Evolutionary conservation across 2,329 filamentous ascomycete species (phyloP).

Genomic region (Trichoderma brevicompactum): DNA sequence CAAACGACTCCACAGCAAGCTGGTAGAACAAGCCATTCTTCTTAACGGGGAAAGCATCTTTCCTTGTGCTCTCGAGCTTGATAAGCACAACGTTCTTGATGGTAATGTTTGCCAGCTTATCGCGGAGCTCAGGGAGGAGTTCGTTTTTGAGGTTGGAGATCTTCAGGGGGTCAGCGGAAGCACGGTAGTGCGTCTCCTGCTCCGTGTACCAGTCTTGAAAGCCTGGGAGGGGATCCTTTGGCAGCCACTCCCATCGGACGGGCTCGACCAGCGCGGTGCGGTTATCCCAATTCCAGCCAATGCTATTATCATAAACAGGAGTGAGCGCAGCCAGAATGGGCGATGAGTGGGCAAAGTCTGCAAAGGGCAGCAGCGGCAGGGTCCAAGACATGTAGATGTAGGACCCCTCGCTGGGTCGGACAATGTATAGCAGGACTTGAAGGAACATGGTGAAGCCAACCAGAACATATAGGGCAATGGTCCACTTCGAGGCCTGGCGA

Average conservation of each 20-base stretch:
- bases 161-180: slow-evolving; percentile 45
- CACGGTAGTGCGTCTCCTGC: slow-evolving; percentile 39
- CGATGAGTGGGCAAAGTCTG: slow-evolving; percentile 39
- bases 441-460: slow-evolving; percentile 32
- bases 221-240: slow-evolving; percentile 30
- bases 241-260: slow-evolving; percentile 38
- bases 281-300: slow-evolving; percentile 39
- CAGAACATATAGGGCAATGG: slow-evolving; percentile 25
- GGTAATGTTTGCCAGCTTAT: slow-evolving; percentile 38
- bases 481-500: slow-evolving; percentile 16
- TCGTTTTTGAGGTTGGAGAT: slow-evolving; percentile 46
- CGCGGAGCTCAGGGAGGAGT: slow-evolving; percentile 37
- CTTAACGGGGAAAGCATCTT: slow-evolving; percentile 51
- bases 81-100: slow-evolving; percentile 49
- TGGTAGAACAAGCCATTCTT: slow-evolving; percentile 45
- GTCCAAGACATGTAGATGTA: slow-evolving; percentile 44
- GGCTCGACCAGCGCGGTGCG: slow-evolving; percentile 36
- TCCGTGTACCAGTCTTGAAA: slow-evolving; percentile 41
- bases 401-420: slow-evolving; percentile 38
- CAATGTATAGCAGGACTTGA: slow-evolving; percentile 33
- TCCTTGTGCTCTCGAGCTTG: slow-evolving; percentile 49
- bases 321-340: slow-evolving; percentile 36
- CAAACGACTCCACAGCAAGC: slow-evolving; percentile 40
- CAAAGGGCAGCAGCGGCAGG: slow-evolving; percentile 39
- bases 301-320: slow-evolving; percentile 34